Evolutionary conservation across 2,329 filamentous ascomycete species (phyloP), one percentile per base, ranked within the genome.

Genomic region (Colletotrichum sp.): DNA sequence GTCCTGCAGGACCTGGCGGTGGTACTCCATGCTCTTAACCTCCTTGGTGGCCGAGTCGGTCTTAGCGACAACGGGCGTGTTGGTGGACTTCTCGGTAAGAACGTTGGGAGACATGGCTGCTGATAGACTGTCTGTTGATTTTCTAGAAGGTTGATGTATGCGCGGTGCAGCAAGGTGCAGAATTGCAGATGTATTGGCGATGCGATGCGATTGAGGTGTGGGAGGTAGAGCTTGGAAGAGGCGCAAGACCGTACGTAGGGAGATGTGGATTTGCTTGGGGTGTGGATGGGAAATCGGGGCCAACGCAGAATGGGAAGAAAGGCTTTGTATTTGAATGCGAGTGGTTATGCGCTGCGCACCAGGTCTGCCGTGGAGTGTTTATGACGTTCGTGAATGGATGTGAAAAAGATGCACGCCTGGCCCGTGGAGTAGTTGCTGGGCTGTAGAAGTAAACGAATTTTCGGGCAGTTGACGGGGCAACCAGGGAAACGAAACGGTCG

Each of bases 11-110:
- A 95, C 89, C 86, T 95, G 93, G 77, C 94, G 93, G 83, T 96
- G 94, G 83, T 95, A 95, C 82, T 95, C 94, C 89, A 96, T 92
- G 86, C 88, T 92, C 89, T 92, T 92, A 70, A 92, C 85, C 76
- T 90, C 86, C 55, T 81, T 79, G 83, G 89, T 88, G 80, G 78
- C 80, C 74, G 83, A 80, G 36, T 74, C 71, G 68, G 78, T 80
- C 72, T 77, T 78, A 78, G 79, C 80, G 57, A 76, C 79, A 78
- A 90, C 84, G 78, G 88, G 78, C 75, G 87, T 87, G 86, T 95
- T 95, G 86, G 90, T 88, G 86, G 95, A 92, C 86, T 92, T 92
- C 82, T 90, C 87, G 80, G 88, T 86, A 84, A 95, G 92, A 79
- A 93, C 86, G 85, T 89, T 91, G 84, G 85, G 78, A 76, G 90